These are phyloP conservation scores for Datura wrightii DNA, from an alignment of 257 asterid species.

Conservation along the genomic window DNA sequence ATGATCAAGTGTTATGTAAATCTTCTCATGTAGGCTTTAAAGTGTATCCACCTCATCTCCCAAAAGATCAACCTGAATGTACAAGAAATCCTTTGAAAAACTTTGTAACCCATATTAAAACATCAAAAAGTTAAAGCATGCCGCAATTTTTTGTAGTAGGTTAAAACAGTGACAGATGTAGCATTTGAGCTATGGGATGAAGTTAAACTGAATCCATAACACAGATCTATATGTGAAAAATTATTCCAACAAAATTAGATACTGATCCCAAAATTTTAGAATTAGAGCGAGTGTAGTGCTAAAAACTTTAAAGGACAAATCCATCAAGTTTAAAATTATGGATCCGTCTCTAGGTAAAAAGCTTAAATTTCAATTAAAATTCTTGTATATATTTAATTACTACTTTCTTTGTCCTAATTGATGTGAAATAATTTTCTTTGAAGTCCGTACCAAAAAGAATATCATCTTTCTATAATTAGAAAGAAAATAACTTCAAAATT, in stretches of 20 bases:
- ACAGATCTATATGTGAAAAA: neutral
- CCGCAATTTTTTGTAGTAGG: neutral
- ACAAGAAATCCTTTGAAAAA: neutral
- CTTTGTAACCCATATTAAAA: neutral
- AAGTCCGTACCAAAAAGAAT: too few species aligned
- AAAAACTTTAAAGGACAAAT: neutral
- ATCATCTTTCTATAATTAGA: too few species aligned
- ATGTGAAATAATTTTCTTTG: too few species aligned
- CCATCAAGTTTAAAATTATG: neutral
- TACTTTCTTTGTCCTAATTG: too few species aligned
- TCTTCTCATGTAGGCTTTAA: slow-evolving; percentile 73
- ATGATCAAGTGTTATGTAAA: slow-evolving; percentile 80
- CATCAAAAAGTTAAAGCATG: slow-evolving; percentile 11
- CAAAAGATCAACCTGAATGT: slow-evolving; percentile 87
- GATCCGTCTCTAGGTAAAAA: neutral
- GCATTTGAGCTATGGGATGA: neutral
- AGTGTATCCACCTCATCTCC: slow-evolving; percentile 93
- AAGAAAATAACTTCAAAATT: too few species aligned
- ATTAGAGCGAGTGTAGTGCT: neutral
- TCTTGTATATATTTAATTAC: slow-evolving; percentile 5
- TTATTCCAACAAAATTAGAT: neutral
- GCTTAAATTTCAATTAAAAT: neutral
- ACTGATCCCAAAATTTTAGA: neutral
- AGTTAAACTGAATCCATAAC: neutral
- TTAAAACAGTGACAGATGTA: neutral